Conservation (phyloP, 1,139 yeast genomes). For the Kurtzmaniella natalensis region DNA sequence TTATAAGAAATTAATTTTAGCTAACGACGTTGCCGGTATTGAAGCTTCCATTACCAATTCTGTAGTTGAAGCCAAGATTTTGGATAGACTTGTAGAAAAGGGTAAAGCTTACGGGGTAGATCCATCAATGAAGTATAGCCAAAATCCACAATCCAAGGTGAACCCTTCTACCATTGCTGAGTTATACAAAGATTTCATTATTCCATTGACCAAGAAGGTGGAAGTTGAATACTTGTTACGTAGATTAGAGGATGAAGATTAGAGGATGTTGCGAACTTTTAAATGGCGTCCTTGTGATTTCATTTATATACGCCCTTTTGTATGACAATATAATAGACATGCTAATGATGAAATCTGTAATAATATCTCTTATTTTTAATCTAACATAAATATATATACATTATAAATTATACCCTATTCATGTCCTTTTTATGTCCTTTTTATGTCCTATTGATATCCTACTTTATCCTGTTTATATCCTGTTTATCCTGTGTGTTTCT, state of each 20-base stretch:
- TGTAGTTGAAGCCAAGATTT: slow-evolving; percentile 80
- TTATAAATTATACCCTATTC: too few species aligned
- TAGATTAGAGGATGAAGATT: slow-evolving; percentile 62
- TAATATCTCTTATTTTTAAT: too few species aligned
- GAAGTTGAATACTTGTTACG: slow-evolving; percentile 87
- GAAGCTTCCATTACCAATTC: slow-evolving; percentile 79
- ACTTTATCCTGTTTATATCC: too few species aligned
- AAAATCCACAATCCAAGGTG: slow-evolving; percentile 69
- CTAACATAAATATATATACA: too few species aligned
- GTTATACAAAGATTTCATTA: slow-evolving; percentile 82
- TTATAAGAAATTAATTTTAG: slow-evolving; percentile 61
- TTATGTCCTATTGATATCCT: too few species aligned
- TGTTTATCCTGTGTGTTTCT: too few species aligned
- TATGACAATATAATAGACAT: too few species aligned
- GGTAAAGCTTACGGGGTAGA: slow-evolving; percentile 87
- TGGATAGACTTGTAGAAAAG: slow-evolving; percentile 72
- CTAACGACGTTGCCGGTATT: slow-evolving; percentile 66
- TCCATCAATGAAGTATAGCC: slow-evolving; percentile 70
- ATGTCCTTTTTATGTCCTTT: too few species aligned
- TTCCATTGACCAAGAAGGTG: slow-evolving; percentile 91
- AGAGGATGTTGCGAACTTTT: too few species aligned
- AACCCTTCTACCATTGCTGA: slow-evolving; percentile 76
- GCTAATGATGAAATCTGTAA: too few species aligned
- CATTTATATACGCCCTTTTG: too few species aligned
- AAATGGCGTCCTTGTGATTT: too few species aligned